These are phyloP conservation scores for Fusarium ramigenum DNA, from an alignment of 2,329 filamentous ascomycete species.

Conservation along the genomic window DNA sequence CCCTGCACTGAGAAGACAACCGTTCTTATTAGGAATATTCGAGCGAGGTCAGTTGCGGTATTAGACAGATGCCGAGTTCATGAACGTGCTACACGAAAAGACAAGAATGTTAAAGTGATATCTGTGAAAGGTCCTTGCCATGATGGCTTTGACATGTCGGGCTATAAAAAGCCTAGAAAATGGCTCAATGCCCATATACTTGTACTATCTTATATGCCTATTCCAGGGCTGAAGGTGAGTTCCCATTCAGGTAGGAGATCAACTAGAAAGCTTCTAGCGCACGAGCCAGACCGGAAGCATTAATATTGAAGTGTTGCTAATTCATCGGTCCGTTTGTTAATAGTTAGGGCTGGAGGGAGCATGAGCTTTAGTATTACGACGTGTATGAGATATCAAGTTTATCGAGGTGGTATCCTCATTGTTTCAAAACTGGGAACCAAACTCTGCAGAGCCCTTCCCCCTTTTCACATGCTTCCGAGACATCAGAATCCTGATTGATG, in stretches of 20 bases:
- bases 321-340: neutral
- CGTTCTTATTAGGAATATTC: neutral
- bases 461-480: too few species aligned
- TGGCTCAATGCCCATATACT: neutral
- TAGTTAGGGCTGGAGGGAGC: neutral
- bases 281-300: neutral
- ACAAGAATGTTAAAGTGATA: neutral
- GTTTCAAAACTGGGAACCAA: neutral
- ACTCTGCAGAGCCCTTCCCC: neutral
- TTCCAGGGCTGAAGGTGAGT: neutral
- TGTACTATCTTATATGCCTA: neutral
- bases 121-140: too few species aligned
- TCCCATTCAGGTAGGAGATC: neutral
- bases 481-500: neutral
- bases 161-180: neutral
- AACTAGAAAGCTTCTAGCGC: neutral
- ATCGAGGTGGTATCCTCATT: neutral
- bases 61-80: neutral
- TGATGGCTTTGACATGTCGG: neutral
- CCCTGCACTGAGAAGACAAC: too few species aligned
- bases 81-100: neutral
- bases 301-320: neutral
- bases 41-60: neutral
- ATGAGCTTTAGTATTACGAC: too few species aligned
- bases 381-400: neutral